Evolutionary conservation across 441 rosid species (phyloP).

Genomic region (Manihot esculenta): DNA sequence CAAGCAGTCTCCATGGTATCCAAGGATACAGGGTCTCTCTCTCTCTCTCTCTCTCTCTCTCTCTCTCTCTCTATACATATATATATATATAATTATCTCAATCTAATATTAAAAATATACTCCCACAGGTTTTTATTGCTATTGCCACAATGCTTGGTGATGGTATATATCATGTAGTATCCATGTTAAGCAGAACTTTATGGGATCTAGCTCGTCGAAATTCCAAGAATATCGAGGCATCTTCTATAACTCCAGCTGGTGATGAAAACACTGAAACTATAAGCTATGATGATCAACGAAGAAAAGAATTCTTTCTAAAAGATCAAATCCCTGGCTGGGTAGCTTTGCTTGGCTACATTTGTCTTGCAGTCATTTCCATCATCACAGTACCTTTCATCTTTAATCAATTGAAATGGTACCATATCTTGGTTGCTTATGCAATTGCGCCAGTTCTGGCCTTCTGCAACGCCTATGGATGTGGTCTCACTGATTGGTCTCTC

Average conservation of each 20-base stretch:
- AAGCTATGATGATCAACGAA: conserved; percentile 45
- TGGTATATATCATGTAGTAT: conserved; percentile 57
- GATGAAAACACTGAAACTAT: conserved; percentile 7
- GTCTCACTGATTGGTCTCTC: conserved; percentile 92
- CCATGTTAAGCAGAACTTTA: conserved; percentile 43
- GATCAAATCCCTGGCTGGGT: conserved; percentile 72
- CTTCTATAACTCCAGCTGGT: conserved; percentile 15
- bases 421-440: conserved; percentile 54
- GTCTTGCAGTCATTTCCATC: conserved; percentile 50
- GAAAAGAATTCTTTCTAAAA: conserved; percentile 61
- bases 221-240: conserved; percentile 18
- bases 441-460: conserved; percentile 81
- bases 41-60: no score
- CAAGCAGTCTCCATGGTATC: conserved; percentile 65
- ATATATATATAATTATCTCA: no score
- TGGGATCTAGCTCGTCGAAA: conserved; percentile 23
- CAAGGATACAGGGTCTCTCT: conserved; percentile 66
- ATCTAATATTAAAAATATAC: no score
- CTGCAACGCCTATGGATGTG: conserved; percentile 95
- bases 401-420: conserved; percentile 71
- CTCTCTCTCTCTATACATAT: no score
- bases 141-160: conserved; percentile 70
- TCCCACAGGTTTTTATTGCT: conserved; percentile 62
- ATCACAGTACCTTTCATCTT: conserved; percentile 61
- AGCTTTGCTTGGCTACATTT: conserved; percentile 52